Evolutionary conservation across 2,329 filamentous ascomycete genomes (phyloP).

Genomic region (Xylaria digitata): DNA sequence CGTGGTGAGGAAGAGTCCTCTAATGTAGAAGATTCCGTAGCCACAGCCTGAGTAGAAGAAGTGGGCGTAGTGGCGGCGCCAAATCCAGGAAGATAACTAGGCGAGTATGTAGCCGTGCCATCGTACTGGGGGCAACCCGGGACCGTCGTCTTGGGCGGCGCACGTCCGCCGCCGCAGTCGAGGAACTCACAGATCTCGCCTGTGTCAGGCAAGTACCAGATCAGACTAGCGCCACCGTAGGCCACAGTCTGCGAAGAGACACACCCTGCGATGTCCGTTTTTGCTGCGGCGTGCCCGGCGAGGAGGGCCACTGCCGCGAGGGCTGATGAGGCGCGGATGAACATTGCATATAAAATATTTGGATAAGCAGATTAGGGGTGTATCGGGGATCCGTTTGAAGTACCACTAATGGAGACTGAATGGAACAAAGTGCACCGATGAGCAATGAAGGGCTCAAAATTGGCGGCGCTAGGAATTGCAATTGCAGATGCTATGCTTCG

Average conservation of each 20-base stretch:
- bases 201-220: conserved; percentile 71
- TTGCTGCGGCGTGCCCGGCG: conserved; percentile 53
- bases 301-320: conserved; percentile 40
- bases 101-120: conserved; percentile 66
- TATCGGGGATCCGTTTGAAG: too few relatives aligned
- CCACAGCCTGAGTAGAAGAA: conserved; percentile 12
- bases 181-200: conserved; percentile 73
- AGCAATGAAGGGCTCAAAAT: background rate
- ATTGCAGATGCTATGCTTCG: background rate
- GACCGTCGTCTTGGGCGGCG: conserved; percentile 71
- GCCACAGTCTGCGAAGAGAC: conserved; percentile 52
- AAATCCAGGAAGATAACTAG: conserved; percentile 59
- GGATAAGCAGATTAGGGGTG: background rate
- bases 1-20: conserved; percentile 20
- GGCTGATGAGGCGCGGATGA: conserved; percentile 18
- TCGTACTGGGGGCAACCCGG: conserved; percentile 69
- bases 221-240: conserved; percentile 56
- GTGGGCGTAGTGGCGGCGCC: conserved; percentile 35
- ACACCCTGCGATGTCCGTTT: conserved; percentile 61
- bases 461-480: background rate
- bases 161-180: conserved; percentile 75
- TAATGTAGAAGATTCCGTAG: conserved; percentile 18
- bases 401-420: background rate
- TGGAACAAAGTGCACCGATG: too few relatives aligned
- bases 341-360: conserved; percentile 34